Conservation (phyloP, 1,284 basidiomycete genomes). For the Ustilago bromivora region DNA sequence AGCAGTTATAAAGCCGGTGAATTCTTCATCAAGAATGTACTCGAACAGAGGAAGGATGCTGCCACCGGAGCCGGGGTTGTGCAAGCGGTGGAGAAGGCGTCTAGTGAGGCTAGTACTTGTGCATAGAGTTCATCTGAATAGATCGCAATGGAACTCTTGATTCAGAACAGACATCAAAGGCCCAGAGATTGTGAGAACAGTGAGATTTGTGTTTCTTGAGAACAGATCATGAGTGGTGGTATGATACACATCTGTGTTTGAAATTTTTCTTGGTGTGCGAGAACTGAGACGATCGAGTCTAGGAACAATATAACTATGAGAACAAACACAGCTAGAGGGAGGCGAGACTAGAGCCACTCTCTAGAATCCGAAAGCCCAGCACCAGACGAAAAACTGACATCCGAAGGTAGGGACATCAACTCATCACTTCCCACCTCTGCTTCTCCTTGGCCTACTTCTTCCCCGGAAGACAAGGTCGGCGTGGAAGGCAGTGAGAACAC, state of each 20-base stretch:
- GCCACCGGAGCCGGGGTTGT: not conserved
- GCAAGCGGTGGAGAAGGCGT: not conserved
- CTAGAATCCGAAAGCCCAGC: constrained; percentile 8
- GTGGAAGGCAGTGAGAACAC: not conserved
- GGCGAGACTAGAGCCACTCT: not conserved
- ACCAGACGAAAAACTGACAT: not conserved
- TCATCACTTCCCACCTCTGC: not conserved
- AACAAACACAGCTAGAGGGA: not conserved
- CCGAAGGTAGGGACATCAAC: constrained; percentile 2
- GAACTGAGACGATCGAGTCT: not conserved
- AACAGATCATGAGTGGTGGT: too few relatives aligned
- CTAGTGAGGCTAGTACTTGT: not conserved
- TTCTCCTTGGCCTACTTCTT: not conserved
- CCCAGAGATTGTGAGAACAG: too few relatives aligned
- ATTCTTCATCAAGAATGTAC: constrained; percentile 69
- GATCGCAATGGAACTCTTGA: too few relatives aligned
- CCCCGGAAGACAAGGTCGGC: not conserved
- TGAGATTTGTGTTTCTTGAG: too few relatives aligned
- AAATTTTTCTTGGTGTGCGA: too few relatives aligned
- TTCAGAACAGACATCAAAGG: too few relatives aligned
- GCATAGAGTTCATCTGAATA: not conserved
- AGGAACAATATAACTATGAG: not conserved
- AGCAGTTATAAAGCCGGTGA: constrained; percentile 90
- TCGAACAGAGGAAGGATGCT: constrained; percentile 47
- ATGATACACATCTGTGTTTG: too few relatives aligned